A percentile compares a stretch with the other conserved stretches of the same genome.
Evolutionary conservation across 805 yeast species (phyloP).

Genomic region (Candida ortonii): DNA sequence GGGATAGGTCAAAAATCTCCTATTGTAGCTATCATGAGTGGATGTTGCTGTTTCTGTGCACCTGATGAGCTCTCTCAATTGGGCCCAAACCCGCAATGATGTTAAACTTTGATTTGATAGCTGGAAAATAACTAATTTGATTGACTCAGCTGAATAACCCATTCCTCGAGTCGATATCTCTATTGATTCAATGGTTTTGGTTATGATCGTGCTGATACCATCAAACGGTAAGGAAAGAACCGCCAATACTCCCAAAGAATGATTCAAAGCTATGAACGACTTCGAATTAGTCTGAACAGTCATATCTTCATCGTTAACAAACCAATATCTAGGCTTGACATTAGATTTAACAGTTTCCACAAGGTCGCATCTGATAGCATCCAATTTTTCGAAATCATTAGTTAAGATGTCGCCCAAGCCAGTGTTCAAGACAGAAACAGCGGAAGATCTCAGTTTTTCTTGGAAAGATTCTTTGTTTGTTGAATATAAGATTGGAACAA

Average conservation of each 20-base stretch:
- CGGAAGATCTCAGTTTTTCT: conserved; percentile 14
- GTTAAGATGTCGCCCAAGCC: conserved; percentile 11
- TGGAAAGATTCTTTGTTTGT: conserved; percentile 35
- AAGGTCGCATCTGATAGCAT: conserved; percentile 21
- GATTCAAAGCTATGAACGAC: conserved; percentile 25
- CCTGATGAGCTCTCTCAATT: conserved; percentile 32
- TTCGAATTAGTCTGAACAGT: conserved; percentile 18
- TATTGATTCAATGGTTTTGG: conserved; percentile 57
- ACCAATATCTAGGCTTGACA: conserved; percentile 30
- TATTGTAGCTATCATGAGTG: conserved; percentile 13
- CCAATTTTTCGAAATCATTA: conserved; percentile 7
- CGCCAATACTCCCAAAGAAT: conserved; percentile 23
- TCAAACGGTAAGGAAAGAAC: conserved; percentile 31
- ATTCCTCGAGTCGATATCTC: conserved; percentile 66
- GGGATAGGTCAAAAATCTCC: conserved; percentile 26
- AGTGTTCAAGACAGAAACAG: conserved; percentile 13
- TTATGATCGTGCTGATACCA: conserved; percentile 34
- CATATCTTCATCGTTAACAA: conserved; percentile 20
- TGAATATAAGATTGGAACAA: conserved; percentile 71
- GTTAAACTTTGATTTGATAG: conserved; percentile 60
- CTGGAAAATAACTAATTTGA: conserved; percentile 49
- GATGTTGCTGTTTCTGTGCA: conserved; percentile 23
- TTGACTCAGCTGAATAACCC: conserved; percentile 25
- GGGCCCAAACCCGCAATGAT: conserved; percentile 48
- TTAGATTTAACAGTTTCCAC: conserved; percentile 20